Evolutionary conservation across 116 monocot genomes (phyloP), one percentile per base, ranked within the genome.

Genomic region (Dioscorea cayenensis): DNA sequence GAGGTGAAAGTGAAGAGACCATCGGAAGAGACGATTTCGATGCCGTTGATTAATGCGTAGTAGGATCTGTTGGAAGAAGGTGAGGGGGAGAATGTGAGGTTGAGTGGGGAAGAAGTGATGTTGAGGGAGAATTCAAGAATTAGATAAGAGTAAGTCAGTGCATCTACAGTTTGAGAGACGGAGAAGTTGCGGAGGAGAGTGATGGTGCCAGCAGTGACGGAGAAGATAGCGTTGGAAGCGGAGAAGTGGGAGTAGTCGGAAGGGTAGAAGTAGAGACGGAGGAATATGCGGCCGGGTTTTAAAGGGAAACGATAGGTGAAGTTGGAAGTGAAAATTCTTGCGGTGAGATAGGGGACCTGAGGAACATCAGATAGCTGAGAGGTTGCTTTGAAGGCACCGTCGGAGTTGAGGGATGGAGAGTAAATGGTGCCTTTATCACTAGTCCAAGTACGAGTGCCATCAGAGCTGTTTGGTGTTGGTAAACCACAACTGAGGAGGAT

Each of bases 241-340:
- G 84, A 78, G 55, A 16, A 55, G 14, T 55, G 55, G 11, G 14
- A 67, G 66, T 86, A 94, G 75, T 81, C 67, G 19, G 84, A 27
- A 2, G 90, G 86, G 74, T 94, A 87, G 85, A 99, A 94, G 82
- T 94, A 78, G 70, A 99, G 83, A 23, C 99, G 86, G 73, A 99
- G 18, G 32, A 32, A 43, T 43, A 10, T 43, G 11, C 43, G 7
- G 43, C 43, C 43, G 43, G 43, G 43, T 12, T 12, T 43, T 43
- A 12, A 1, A 3, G 43, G 43, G 43, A 12, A 43, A 43, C 0
- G 43, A 43, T 43, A 43, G 6, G 43, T 43, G 76, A 11, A 89
- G 94, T 76, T 71, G 23, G 86, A 68, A 13, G 82, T 65, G 82
- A 87, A 91, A 77, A 94, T 10, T 3, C 99, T 83, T 16, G 87